Conservation (phyloP, 441 rosid species). For the Erodium texanum region DNA sequence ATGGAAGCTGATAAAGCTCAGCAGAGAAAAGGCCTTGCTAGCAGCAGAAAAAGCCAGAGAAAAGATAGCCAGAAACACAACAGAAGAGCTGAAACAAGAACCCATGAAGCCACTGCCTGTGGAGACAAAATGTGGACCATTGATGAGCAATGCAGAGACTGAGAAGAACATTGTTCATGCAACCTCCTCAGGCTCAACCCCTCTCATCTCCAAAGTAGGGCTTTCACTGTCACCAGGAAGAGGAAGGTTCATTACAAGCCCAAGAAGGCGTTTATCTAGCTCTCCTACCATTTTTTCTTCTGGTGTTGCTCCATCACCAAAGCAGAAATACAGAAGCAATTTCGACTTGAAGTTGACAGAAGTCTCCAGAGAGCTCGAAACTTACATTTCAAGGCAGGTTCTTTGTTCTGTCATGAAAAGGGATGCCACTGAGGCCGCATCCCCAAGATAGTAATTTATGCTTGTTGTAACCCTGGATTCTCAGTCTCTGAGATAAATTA, state of each 20-base stretch:
- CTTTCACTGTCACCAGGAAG: slow-evolving; percentile 47
- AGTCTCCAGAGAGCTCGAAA: slow-evolving; percentile 81
- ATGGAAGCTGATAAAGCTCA: slow-evolving; percentile 66
- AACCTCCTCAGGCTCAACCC: slow-evolving; percentile 32
- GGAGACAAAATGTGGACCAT: slow-evolving; percentile 73
- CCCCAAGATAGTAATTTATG: slow-evolving; percentile 37
- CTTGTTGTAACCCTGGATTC: slow-evolving; percentile 17
- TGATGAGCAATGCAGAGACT: slow-evolving; percentile 24
- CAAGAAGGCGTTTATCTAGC: slow-evolving; percentile 74
- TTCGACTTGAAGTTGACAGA: slow-evolving; percentile 85
- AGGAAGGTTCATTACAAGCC: slow-evolving; percentile 50
- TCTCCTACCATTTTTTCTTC: slow-evolving; percentile 36
- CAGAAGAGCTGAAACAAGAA: slow-evolving; percentile 27
- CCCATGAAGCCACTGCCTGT: slow-evolving; percentile 64
- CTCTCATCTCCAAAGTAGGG: slow-evolving; percentile 38
- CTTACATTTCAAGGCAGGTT: slow-evolving; percentile 78
- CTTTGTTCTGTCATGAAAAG: slow-evolving; percentile 66
- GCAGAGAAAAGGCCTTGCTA: slow-evolving; percentile 71
- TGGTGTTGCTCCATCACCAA: slow-evolving; percentile 52
- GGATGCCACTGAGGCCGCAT: slow-evolving; percentile 52
- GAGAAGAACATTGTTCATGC: slow-evolving; percentile 28
- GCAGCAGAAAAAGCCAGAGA: slow-evolving; percentile 87
- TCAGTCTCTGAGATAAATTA: slow-evolving; percentile 52
- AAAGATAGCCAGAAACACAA: slow-evolving; percentile 47
- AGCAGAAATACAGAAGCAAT: slow-evolving; percentile 63